Base-by-base conservation (phyloP, 345 rosid species). In the Eucalyptus caleyi region DNA sequence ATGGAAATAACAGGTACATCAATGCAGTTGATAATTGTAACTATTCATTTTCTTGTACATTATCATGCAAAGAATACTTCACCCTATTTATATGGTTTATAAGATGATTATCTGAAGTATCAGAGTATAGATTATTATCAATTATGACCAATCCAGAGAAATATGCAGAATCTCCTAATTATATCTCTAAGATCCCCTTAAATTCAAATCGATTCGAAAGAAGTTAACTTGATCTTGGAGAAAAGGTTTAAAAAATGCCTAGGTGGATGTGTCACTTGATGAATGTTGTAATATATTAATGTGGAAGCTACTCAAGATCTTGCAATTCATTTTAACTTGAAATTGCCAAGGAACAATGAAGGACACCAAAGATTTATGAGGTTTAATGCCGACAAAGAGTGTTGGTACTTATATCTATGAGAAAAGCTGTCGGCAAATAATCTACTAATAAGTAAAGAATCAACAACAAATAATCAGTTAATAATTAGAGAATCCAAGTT, bases 311-410 rank as follows among this genome's bases (percentile, higher is more conserved):
- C 23, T 51, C 54, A 51, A 51, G 9, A 18, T 51, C 54, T 51
- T 51, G 9, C 23, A 51, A 51, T 51, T 51, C 54, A 51, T 18
- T 51, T 51, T 4, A 51, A 18, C 54, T 51, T 51, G 54, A 51
- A 51, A 51, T 51, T 51, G 54, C 54, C 23, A 51, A 51, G 2
- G 9, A 51, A 18, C 54, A 7, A 51, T 51, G 23, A 51, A 51
- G 54, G 54, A 51, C 1, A 0, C 23, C 54, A 7, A 51, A 51
- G 23, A 18, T 51, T 51, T 51, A 18, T 18, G 23, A 51, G 23
- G 23, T 51, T 51, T 1, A 1, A 51, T 51, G 23, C 2, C 2
- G 9, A 0, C 56, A 51, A 51, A 51, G 56, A 51, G 56, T 18
- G 23, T 18, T 18, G 23, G 23, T 51, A 51, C 56, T 51, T 51